Base-by-base conservation (phyloP, 306 rosid genomes). In the Begonia loranthoides region DNA sequence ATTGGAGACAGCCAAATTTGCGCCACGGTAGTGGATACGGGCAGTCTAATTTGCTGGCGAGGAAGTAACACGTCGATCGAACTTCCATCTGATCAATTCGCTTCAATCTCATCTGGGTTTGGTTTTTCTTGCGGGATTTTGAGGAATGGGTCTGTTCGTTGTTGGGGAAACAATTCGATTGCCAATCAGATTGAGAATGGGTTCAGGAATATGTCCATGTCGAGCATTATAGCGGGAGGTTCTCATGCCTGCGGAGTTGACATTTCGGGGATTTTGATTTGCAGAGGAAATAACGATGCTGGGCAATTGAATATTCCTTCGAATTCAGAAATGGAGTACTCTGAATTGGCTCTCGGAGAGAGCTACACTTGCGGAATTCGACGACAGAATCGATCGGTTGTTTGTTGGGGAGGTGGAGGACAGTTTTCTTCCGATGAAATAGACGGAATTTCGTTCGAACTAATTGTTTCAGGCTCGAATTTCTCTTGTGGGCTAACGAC, bases 71-170 rank as follows among this genome's bases (percentile, higher is more conserved):
- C 10, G n/a, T 49, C 4, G 4, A 15, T 64, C 50, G 4, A 5
- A 9, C 38, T 61, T 1, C 72, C 67, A 44, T 19, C 82, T 43
- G 63, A 56, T 28, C 58, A 40, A 19, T 84, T 81, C 36, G 8
- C 4, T 28, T 84, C 83, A 0, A 70, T 84, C 51, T 79, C 97
- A 55, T 89, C 97, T 61, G 97, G 97, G 66, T 65, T 51, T n/a
- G 82, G 70, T 1, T 84, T 84, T 62, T 67, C 95, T 68, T 89
- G 97, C 33, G 97, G 97, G 12, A 73, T 89, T 51, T n/a, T 54
- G 54, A 65, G 13, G 12, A 45, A 19, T 19, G 15, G 3, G 45
- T 41, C 40, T 16, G 78, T 89, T 59, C 73, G 52, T 21, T 89
- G 97, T 60, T 81, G 93, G 93, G 97, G 97, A 9, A 54, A 54